Conservation (phyloP, 139 green algal genomes). For the Diplosphaera chodatii region DNA sequence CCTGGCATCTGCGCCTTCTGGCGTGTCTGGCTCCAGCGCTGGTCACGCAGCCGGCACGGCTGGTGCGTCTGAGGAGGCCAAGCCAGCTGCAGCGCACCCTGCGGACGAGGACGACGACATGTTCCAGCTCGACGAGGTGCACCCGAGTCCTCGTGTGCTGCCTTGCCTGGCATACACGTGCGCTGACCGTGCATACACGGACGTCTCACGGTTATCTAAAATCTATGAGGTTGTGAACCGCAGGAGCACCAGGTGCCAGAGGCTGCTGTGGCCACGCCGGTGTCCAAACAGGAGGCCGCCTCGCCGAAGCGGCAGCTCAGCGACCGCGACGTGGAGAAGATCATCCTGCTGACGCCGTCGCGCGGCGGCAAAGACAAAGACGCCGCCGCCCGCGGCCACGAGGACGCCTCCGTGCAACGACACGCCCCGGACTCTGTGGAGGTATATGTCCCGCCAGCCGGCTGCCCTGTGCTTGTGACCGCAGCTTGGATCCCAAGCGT, state of each 20-base stretch:
- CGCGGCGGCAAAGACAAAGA: constrained; percentile 6
- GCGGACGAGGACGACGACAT: constrained; percentile 55
- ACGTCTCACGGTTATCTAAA: too few species aligned
- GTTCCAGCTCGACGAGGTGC: constrained; percentile 61
- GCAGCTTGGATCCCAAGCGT: too few species aligned
- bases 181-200: too few species aligned
- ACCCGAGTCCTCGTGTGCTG: too few species aligned
- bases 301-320: constrained; percentile 12
- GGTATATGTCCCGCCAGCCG: too few species aligned
- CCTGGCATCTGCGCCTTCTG: too few species aligned
- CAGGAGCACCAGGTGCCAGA: constrained; percentile 25
- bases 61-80: too few species aligned
- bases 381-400: background rate
- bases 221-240: too few species aligned
- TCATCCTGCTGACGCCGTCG: constrained; percentile 63
- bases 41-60: background rate
- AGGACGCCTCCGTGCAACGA: too few species aligned
- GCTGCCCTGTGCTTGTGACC: too few species aligned
- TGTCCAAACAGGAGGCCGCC: constrained; percentile 5
- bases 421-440: too few species aligned
- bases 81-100: background rate
- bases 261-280: constrained; percentile 8
- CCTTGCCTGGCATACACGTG: too few species aligned
- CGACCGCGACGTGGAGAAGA: constrained; percentile 41
- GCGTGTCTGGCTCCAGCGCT: constrained; percentile 1